phyloP scores from a whole-genome alignment of 1,284 basidiomycete genomes.

The Mycosarcoma maydis region DNA sequence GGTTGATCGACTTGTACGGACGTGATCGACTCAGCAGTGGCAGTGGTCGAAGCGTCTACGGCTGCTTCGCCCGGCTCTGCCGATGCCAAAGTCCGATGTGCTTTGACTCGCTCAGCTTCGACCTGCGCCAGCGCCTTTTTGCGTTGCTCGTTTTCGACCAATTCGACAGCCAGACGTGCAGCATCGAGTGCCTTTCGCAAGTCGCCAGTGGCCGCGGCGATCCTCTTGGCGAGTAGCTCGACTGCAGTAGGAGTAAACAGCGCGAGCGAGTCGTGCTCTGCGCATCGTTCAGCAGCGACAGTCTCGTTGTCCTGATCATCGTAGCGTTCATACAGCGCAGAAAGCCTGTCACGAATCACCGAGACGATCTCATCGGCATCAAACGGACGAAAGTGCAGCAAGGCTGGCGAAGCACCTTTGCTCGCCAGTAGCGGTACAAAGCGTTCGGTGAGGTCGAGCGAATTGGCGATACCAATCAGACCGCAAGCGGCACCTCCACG shows the following conservation, averaged over 20 bases:
- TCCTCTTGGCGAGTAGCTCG: conserved; percentile 67
- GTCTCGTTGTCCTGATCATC: conserved; percentile 9
- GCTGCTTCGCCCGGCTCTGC: background rate
- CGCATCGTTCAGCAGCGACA: background rate
- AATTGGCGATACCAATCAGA: conserved; percentile 59
- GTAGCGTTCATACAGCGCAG: conserved; percentile 53
- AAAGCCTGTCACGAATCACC: conserved; percentile 66
- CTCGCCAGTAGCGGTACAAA: conserved; percentile 62
- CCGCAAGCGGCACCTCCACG: conserved; percentile 21
- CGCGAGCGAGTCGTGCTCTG: conserved; percentile 33
- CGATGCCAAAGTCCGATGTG: background rate
- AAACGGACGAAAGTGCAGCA: conserved; percentile 68
- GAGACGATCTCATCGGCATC: conserved; percentile 65
- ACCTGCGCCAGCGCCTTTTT: conserved; percentile 35
- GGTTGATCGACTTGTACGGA: conserved; percentile 7
- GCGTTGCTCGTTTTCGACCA: conserved; percentile 62
- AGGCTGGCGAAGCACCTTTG: conserved; percentile 61
- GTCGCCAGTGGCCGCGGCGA: conserved; percentile 68
- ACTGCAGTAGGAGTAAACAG: conserved; percentile 67
- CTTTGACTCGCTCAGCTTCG: conserved; percentile 20
- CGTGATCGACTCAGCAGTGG: conserved; percentile 1
- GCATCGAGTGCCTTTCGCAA: conserved; percentile 68
- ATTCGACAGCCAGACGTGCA: conserved; percentile 65
- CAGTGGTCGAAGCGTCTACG: background rate
- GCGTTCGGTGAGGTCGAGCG: conserved; percentile 63